phyloP scores from a whole-genome alignment of 371 early-diverging fungal species.

The Zychaea mexicana region DNA sequence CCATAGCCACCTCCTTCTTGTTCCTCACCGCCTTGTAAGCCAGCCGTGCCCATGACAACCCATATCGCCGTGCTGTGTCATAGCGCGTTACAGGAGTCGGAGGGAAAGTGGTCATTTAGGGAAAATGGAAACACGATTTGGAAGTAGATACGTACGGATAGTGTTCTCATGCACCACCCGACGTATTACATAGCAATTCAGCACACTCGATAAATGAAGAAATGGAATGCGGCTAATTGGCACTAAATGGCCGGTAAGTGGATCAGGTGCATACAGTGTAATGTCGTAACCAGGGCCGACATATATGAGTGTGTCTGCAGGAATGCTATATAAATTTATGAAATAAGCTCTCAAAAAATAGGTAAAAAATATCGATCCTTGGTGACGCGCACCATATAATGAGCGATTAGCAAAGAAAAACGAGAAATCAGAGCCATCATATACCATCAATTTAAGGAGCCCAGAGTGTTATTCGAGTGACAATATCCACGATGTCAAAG shows the following conservation, averaged over 20 bases:
- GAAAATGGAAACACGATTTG: slow-evolving; percentile 56
- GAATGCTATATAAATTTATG: slow-evolving; percentile 37
- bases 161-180: slow-evolving; percentile 48
- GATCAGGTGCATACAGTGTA: slow-evolving; percentile 48
- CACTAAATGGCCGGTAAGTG: slow-evolving; percentile 26
- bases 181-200: slow-evolving; percentile 47
- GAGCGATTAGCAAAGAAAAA: neutral
- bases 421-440: neutral
- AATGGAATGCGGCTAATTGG: slow-evolving; percentile 56
- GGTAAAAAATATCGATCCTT: too few relatives aligned
- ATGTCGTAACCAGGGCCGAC: slow-evolving; percentile 51
- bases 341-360: too few relatives aligned
- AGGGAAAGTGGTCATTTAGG: slow-evolving; percentile 60
- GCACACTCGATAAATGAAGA: slow-evolving; percentile 55
- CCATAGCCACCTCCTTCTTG: neutral
- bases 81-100: slow-evolving; percentile 51
- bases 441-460: slow-evolving; percentile 1
- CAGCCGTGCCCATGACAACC: slow-evolving; percentile 43
- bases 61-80: slow-evolving; percentile 41
- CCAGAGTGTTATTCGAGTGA: slow-evolving; percentile 1
- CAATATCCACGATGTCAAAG: too few relatives aligned
- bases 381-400: too few relatives aligned
- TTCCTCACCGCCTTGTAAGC: slow-evolving; percentile 26
- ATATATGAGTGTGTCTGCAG: slow-evolving; percentile 59
- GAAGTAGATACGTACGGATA: slow-evolving; percentile 48